Base-by-base conservation (phyloP, 2,329 filamentous ascomycete genomes). In the Corinectria fuckeliana region DNA sequence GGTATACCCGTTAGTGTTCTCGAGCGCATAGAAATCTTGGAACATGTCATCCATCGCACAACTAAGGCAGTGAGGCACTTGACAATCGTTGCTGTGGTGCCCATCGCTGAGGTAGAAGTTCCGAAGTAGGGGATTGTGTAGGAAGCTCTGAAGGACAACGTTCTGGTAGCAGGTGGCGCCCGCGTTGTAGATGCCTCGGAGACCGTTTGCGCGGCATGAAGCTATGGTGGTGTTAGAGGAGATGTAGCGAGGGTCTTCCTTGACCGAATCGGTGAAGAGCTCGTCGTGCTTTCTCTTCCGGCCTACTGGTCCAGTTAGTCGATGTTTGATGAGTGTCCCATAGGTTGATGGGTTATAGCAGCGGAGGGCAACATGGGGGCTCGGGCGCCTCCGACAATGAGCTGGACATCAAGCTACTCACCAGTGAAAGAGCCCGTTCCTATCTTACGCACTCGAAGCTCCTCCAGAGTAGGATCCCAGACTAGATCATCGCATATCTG, bases 101-200 rank as follows among this genome's bases (percentile, higher is more conserved):
- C 93, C 92, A 73, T 97, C 93, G 38, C 91, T 89, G 5, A 99
- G 88, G 75, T 97, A 98, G 76, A 92, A 98, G 68, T 94, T 93
- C 60, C 92, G 88, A 26, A 99, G 85, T 42, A 97, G 84, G 1
- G 94, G 94, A 72, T 98, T 97, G 78, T 97, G 94, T 54, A 98
- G 85, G 68, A 99, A 88, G 56, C 91, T 93, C 75, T 98, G 95
- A 14, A 99, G 82, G 47, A 98, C 93, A 26, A 97, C 94, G 69
- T 95, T 96, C 84, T 98, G 94, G 77, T 97, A 99, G 80, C 94
- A 99, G 10, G 95, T 98, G 58, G 96, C 93, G n/a, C 94, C 95
- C 74, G 97, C 94, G 72, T 98, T 99, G 77, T 96, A 97, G 61
- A 99, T 90, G 28, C 94, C 94, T 32, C 95, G 88, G 36, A 97